Evolutionary conservation across 1,139 yeast species (phyloP), one percentile per base, ranked within the genome.

Genomic region (Blastobotrys ciferrii): DNA sequence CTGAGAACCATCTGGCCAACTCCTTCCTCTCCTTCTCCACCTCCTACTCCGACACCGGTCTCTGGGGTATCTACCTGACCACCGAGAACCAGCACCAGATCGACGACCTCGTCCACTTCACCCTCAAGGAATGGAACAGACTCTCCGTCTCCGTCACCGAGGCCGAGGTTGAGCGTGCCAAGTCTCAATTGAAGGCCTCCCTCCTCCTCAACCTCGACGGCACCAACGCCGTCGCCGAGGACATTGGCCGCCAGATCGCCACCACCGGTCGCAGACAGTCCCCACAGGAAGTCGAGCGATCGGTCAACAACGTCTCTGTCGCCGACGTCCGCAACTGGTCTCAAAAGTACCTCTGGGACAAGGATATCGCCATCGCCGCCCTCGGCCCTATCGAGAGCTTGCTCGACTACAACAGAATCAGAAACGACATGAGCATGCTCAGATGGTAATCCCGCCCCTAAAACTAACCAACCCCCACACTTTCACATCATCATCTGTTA

Each of bases 1-100:
- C 91, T 14, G 84, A 87, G 36, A 79, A 86, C 54, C 80, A 84
- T 47, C 74, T 89, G 53, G 97, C 97, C 47, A 92, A 92, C 70
- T 86, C 96, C 3, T 92, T 85, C 71, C 84, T 89, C 95, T 89
- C 97, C 2, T 92, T 91, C 71, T 87, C 96, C 23, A 94, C 99
- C 3, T 87, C 96, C 1, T 92, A 92, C 70, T 92, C 96, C 7
- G 99, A 92, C 69, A 87, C 97, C 4, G 99, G 99, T 2, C 74
- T 92, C 49, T 89, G 97, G 96, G 99, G 99, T 32, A 85, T 91
- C 61, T 92, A 92, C 67, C 77, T 92, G 56, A 89, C 91, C 13
- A 82, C 95, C 19, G 97, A 92, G 58, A 77, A 80, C 58, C 79
- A 78, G 59, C 76, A 77, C 54, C 79, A 83, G 17, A 72, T 89